Conservation (phyloP, 345 rosid genomes). For the Euclidium syriacum region DNA sequence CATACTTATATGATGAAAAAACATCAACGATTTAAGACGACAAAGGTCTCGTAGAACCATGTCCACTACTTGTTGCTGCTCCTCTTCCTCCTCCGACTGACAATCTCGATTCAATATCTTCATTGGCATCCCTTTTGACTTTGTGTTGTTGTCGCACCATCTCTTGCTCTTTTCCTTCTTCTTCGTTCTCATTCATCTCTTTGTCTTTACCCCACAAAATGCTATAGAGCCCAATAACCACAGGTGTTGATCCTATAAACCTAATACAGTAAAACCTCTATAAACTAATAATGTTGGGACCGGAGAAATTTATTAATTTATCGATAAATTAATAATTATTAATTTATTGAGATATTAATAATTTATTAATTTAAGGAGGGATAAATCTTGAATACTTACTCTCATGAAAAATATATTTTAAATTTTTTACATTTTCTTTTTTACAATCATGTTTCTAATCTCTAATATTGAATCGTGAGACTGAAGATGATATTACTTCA, state of each 20-base stretch:
- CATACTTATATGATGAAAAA: constrained; percentile 3
- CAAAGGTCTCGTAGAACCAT: constrained; percentile 7
- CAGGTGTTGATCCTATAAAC: constrained; percentile 60
- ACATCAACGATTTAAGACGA: constrained; percentile 5
- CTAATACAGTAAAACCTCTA: no score
- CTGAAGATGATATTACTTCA: no score
- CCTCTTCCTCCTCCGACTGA: neutral
- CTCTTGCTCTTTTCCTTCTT: neutral
- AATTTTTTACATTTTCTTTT: no score
- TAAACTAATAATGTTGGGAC: no score
- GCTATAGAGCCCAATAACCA: constrained; percentile 61
- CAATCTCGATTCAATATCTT: constrained; percentile 30
- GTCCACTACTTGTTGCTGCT: neutral
- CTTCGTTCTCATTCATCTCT: constrained; percentile 36
- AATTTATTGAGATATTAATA: no score
- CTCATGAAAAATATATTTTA: no score
- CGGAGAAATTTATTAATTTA: no score
- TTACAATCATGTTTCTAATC: no score
- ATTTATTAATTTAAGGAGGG: no score
- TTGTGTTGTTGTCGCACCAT: neutral
- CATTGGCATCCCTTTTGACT: constrained; percentile 7
- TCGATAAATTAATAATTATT: no score
- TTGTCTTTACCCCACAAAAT: constrained; percentile 89
- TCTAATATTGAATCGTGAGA: no score
- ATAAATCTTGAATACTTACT: no score